Percentiles rank a stretch among this genome's conserved stretches.
These are phyloP conservation scores for Oemleria cerasiformis DNA, from an alignment of 306 rosid species.

Conservation along the genomic window DNA sequence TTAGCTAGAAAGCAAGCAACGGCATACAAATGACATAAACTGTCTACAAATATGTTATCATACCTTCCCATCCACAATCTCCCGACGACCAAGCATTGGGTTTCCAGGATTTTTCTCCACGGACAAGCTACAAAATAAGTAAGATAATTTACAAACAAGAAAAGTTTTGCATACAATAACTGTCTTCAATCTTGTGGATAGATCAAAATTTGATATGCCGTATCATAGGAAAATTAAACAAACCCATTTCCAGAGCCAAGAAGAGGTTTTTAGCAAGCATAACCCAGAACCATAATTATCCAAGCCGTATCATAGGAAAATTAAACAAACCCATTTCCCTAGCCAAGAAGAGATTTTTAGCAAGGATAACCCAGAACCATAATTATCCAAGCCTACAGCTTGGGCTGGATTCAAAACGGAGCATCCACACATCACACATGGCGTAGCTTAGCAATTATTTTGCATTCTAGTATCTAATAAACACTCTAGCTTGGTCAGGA, in stretches of 20 bases:
- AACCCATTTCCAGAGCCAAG: not conserved
- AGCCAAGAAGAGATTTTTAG: not conserved
- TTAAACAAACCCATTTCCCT: no score
- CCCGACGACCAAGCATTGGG: constrained; percentile 81
- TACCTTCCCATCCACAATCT: constrained; percentile 68
- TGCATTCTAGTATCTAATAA: not conserved
- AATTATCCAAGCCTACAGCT: not conserved
- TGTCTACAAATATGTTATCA: not conserved
- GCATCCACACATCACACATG: no score
- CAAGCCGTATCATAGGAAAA: no score
- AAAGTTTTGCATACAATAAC: not conserved
- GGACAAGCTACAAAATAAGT: constrained; percentile 52
- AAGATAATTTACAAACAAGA: constrained; percentile 2
- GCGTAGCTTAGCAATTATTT: not conserved
- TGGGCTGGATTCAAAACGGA: not conserved
- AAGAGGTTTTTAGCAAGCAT: not conserved
- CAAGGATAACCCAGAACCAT: constrained; percentile 3
- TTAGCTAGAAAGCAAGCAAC: constrained; percentile 6
- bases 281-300: not conserved
- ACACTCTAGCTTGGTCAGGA: not conserved
- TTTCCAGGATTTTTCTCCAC: constrained; percentile 67
- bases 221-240: not conserved
- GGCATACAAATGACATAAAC: constrained; percentile 10
- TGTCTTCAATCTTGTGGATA: not conserved
- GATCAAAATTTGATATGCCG: not conserved